Base-by-base conservation (phyloP, 2,329 filamentous ascomycete species). In the Claviceps humidiphila region DNA sequence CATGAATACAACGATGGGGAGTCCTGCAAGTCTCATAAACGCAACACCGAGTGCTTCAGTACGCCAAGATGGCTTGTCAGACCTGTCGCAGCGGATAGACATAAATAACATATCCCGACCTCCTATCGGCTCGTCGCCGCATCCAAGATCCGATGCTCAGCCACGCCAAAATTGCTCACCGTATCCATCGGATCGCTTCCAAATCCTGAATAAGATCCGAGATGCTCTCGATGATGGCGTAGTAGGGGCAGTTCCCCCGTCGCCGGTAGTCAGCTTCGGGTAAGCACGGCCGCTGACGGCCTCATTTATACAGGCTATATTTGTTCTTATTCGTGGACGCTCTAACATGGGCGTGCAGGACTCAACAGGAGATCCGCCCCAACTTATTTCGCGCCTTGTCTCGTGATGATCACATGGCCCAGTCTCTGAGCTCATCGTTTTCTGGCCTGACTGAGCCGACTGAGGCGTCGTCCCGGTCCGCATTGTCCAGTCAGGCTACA, bases 401-500 rank as follows among this genome's bases (percentile, higher is more conserved):
- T 51, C 46, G 55, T 38, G 53, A 61, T 20, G 53, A 61, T 20
- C 60, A 55, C 38, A 51, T 62, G 57, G 55, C 61, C 60, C 58
- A 69, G 62, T 77, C 75, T 39, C 68, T 76, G 56, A 68, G 70
- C 46, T 81, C 78, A 14, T 78, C 77, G n/a, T 66, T 74, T 20
- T 76, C 76, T 17, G 68, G 66, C 53, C 57, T 74, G 37, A 76
- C 77, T 55, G 78, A 82, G 52, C 66, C 71, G 26, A 81, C 78
- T 50, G 77, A 81, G 46, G 63, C 75, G 26, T 76, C 76, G 48
- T 66, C 70, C 17, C 71, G 71, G n/a, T 75, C 76, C 7, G 74
- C 73, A 4, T 62, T 70, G 41, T 82, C 79, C 57, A 84, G 81
- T 66, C 81, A 83, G 66, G 78, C 78, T 55, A 83, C 80, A 48